Evolutionary conservation across 225 moss, liverwort and hornwort species (phyloP), one percentile per base, ranked within the genome.

Genomic region (Straminergon stramineum): DNA sequence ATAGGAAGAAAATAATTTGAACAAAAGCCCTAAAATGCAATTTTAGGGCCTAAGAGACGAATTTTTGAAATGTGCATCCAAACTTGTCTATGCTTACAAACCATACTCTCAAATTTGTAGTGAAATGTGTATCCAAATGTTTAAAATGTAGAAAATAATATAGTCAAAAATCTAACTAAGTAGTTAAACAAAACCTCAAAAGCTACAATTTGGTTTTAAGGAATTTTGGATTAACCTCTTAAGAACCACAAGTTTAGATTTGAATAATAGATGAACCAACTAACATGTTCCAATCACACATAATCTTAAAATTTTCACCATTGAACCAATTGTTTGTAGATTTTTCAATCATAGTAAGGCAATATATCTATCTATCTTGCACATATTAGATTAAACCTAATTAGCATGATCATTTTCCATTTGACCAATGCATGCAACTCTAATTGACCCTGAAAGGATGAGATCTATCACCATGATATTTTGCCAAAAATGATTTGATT

Each of bases 141-240:
- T 28, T 9, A 3, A 74, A 45, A 17, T 45, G 30, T 0, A 6
- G 0, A 2, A 30, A 74, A 26, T 0, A 17, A 45, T 15, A 15
- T 5, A 45, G 3, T 28, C 28, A 45, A 74, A 30, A 45, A 6
- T 17, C 1, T 1, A 45, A 26, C 16, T 9, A 20, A 20, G 2
- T 67, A 67, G 37, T 35, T 67, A 37, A 67, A n/a, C 4, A n/a
- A 62, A 69, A n/a, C 22, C 2, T 22, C 22, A 22, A 69, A 35
- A n/a, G 22, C 37, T n/a, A 21, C 17, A n/a, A n/a, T 21, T n/a
- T 69, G n/a, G 2, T 68, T 68, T 37, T 20, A 20, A 37, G 11
- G 21, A 48, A 68, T 68, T 37, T 68, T 6, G 21, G 20, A 37
- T 68, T 37, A 20, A 11, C 1, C 20, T 37, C 6, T 68, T 20